Conservation (phyloP, 2,329 filamentous ascomycete genomes). For the Talaromyces rugulosus region DNA sequence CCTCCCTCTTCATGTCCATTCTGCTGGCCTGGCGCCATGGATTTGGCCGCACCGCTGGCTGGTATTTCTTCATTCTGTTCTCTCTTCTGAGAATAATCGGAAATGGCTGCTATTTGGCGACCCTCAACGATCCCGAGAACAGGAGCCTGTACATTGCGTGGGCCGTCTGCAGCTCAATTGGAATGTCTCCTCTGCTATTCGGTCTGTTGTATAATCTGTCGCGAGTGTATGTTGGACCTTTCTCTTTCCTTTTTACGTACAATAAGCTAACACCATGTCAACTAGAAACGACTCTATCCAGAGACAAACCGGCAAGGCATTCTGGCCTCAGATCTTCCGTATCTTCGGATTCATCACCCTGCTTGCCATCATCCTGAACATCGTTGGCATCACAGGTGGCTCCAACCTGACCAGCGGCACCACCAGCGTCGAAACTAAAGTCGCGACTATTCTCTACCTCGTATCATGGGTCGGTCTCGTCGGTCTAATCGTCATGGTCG, state of each 20-base stretch:
- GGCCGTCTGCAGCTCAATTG: constrained; percentile 19
- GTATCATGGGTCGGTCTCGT: constrained; percentile 24
- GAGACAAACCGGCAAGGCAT: constrained; percentile 14
- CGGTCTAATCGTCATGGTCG: constrained; percentile 31
- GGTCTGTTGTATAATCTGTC: constrained; percentile 15
- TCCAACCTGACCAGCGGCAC: constrained; percentile 23
- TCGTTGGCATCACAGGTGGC: constrained; percentile 40
- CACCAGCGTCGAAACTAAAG: constrained; percentile 36
- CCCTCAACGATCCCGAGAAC: constrained; percentile 19
- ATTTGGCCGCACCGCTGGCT: constrained; percentile 28
- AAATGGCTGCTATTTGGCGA: constrained; percentile 25
- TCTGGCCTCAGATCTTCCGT: constrained; percentile 24
- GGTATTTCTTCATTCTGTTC: constrained; percentile 33
- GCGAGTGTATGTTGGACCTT: constrained; percentile 15
- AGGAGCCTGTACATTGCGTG: constrained; percentile 24
- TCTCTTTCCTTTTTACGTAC: background rate
- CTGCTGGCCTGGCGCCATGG: constrained; percentile 22
- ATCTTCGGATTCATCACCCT: constrained; percentile 27
- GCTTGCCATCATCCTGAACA: constrained; percentile 34
- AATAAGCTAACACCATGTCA: background rate
- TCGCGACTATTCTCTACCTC: constrained; percentile 37
- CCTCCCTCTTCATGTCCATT: constrained; percentile 16
- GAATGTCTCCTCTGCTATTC: constrained; percentile 17
- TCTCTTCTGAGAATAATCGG: constrained; percentile 27
- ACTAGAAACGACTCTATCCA: constrained; percentile 22